phyloP scores from a whole-genome alignment of 257 asterid species.

The Jasminum sambac region DNA sequence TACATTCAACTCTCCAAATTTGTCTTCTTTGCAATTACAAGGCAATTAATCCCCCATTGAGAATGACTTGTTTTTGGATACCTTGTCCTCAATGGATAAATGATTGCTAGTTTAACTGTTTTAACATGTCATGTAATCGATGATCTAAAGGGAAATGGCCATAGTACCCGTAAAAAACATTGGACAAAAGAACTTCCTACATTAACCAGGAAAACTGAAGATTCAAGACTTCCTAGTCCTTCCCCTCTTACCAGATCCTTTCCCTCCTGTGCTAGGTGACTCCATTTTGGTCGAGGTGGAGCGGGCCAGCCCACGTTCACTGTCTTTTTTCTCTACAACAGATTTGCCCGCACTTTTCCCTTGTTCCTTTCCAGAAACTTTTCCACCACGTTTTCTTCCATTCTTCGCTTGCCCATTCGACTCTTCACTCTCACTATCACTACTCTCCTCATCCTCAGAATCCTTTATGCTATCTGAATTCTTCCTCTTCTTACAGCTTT shows the following conservation, averaged over 20 bases:
- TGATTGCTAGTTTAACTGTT: not conserved
- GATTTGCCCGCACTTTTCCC: slow-evolving; percentile 46
- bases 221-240: slow-evolving; percentile 58
- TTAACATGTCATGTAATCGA: no score
- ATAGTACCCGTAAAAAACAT: slow-evolving; percentile 23
- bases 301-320: slow-evolving; percentile 68
- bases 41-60: slow-evolving; percentile 8
- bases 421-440: slow-evolving; percentile 43
- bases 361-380: slow-evolving; percentile 46
- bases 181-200: slow-evolving; percentile 3
- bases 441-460: slow-evolving; percentile 53
- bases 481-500: slow-evolving; percentile 66
- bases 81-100: slow-evolving; percentile 31
- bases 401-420: slow-evolving; percentile 45
- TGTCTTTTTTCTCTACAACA: slow-evolving; percentile 39
- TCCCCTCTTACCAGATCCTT: slow-evolving; percentile 63
- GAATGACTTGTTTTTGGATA: slow-evolving; percentile 30
- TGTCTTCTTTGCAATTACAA: slow-evolving; percentile 29
- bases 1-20: slow-evolving; percentile 24
- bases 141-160: not conserved
- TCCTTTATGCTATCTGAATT: slow-evolving; percentile 51
- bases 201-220: slow-evolving; percentile 9
- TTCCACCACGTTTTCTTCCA: slow-evolving; percentile 32
- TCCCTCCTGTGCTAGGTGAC: slow-evolving; percentile 31
- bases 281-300: slow-evolving; percentile 45